Evolutionary conservation across 768 basidiomycete genomes (phyloP), one percentile per base, ranked within the genome.

Genomic region (Tylopilus sp.): DNA sequence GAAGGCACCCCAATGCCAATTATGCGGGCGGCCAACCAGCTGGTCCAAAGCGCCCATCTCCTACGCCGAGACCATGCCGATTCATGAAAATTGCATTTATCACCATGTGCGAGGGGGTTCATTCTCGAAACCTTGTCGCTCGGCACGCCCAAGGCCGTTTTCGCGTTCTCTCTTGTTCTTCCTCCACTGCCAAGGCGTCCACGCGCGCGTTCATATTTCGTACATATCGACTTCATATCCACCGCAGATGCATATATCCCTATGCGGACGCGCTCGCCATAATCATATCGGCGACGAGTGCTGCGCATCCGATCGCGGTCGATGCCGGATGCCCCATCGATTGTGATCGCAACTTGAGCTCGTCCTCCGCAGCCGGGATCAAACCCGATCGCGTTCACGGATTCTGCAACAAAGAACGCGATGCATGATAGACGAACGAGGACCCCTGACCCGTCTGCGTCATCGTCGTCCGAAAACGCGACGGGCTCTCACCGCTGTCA

Each of bases 41-140:
- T 7, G 7, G 17, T 44, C 40, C 24, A 37, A 55, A 56, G 38
- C 63, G 58, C 63, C 53, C 64, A 64, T 64, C 53, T 65, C 31
- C 11, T 17, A 2, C 25, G n/a, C 31, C 30, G 30, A 38, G 45
- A 60, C 53, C 55, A 46, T 46, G 57, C 57, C 48, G 50, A 65
- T 63, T 47, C 22, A 64, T 54, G 43, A 25, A n/a, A 14, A 52
- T 47, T 4, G 16, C n/a, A 37, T n/a, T n/a, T 28, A 48, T 61
- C 19, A 31, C 42, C 14, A 45, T 30, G n/a, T 33, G 29, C 30
- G 19, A n/a, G 17, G 16, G 8, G 6, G 6, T 33, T 33, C 29
- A 45, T 43, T 42, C 25, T 14, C 31, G 17, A 36, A n/a, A 49
- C 55, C 37, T 44, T 44, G 50, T 55, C 40, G 31, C 24, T 48